A percentile compares a stretch with the other conserved stretches of the same genome.
Conservation (phyloP, 306 rosid species). For the Vigna nakashimae region DNA sequence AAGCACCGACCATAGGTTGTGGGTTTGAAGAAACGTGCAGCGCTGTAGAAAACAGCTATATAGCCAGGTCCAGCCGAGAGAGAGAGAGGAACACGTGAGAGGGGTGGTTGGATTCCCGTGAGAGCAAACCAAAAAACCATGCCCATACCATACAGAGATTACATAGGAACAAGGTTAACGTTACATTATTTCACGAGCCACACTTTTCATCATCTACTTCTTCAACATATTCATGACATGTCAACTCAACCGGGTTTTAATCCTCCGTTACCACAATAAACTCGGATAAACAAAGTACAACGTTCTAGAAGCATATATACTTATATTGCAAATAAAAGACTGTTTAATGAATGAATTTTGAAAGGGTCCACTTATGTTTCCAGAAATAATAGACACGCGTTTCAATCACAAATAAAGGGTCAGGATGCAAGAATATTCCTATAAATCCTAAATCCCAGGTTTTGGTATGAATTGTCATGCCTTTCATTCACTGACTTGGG, state of each 20-base stretch:
- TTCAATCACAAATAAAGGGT: not conserved
- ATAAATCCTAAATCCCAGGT: too few relatives aligned
- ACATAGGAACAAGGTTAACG: conserved; percentile 26
- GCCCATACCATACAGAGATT: not conserved
- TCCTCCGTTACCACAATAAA: not conserved
- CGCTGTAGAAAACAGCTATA: conserved; percentile 49
- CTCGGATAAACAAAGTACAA: not conserved
- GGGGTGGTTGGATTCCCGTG: conserved; percentile 68
- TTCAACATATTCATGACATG: not conserved
- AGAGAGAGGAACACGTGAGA: conserved; percentile 58
- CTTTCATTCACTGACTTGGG: too few relatives aligned
- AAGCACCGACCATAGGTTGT: conserved; percentile 54
- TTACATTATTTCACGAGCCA: conserved; percentile 46
- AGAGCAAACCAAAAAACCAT: conserved; percentile 47
- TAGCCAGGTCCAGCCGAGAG: conserved; percentile 26
- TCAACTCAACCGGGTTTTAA: not conserved
- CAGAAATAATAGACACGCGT: too few relatives aligned
- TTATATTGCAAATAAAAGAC: not conserved
- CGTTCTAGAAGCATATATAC: not conserved
- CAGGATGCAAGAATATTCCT: not conserved
- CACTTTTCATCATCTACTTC: conserved; percentile 16
- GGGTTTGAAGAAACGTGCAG: conserved; percentile 56
- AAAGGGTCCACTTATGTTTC: not conserved
- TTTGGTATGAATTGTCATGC: too few relatives aligned
- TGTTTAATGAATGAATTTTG: too few relatives aligned